These are phyloP conservation scores for Populus alba DNA, from an alignment of 345 rosid species.

Conservation along the genomic window DNA sequence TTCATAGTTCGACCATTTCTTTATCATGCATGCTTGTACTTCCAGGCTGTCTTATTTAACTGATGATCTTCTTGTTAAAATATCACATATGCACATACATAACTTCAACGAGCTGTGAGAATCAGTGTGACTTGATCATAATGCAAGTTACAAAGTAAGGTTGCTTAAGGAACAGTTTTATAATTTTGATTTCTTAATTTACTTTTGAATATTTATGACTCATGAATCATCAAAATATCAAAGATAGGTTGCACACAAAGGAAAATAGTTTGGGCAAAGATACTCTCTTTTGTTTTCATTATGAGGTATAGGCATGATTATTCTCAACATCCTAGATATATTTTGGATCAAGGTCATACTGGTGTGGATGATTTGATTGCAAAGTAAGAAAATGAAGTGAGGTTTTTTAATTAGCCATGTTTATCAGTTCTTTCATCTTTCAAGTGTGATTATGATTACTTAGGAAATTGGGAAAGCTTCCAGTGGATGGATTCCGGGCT, in stretches of 20 bases:
- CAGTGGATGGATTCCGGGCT: not conserved
- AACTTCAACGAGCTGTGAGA: not conserved
- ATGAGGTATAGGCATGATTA: not conserved
- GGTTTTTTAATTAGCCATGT: not conserved
- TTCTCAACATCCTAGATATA: not conserved
- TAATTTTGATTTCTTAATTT: not conserved
- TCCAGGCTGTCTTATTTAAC: not conserved
- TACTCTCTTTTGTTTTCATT: not conserved
- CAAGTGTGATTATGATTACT: not conserved
- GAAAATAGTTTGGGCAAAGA: not conserved
- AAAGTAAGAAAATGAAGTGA: not conserved
- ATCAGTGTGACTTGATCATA: not conserved
- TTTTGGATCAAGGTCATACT: not conserved
- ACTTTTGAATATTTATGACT: not conserved
- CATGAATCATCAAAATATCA: not conserved
- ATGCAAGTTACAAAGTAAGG: not conserved
- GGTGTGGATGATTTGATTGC: not conserved
- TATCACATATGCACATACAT: not conserved
- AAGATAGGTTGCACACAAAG: not conserved
- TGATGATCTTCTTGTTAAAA: not conserved
- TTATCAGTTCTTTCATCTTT: not conserved
- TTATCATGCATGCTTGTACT: conserved; percentile 7
- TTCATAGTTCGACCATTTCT: not conserved
- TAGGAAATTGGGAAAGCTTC: not conserved
- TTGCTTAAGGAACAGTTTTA: not conserved